These are phyloP conservation scores for Aspergillus leporis DNA, from an alignment of 495 filamentous ascomycete genomes.

Conservation along the genomic window DNA sequence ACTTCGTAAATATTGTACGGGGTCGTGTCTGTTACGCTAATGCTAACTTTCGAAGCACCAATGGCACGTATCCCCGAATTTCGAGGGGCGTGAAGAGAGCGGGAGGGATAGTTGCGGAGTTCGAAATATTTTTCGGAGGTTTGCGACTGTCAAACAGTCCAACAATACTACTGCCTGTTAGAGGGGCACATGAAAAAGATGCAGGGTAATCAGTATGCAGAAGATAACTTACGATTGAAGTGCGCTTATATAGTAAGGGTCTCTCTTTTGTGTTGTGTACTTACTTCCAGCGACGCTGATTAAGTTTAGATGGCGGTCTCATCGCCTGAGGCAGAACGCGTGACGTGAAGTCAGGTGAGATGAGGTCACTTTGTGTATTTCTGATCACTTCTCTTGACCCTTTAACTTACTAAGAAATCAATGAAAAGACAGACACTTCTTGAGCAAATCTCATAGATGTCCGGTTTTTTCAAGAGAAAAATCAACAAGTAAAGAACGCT, in stretches of 20 bases:
- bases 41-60: background rate
- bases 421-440: too few relatives aligned
- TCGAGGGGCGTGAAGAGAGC: background rate
- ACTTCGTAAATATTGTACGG: background rate
- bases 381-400: background rate
- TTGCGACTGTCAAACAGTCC: background rate
- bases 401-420: background rate
- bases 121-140: conserved; percentile 4
- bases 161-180: background rate
- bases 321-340: conserved; percentile 38
- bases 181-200: background rate
- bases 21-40: background rate
- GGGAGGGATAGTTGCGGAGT: conserved; percentile 12
- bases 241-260: background rate
- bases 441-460: too few relatives aligned
- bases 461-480: too few relatives aligned
- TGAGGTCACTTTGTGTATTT: background rate
- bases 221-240: background rate
- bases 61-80: background rate
- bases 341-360: conserved; percentile 40
- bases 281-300: background rate
- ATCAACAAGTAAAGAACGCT: too few relatives aligned
- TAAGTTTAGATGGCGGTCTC: background rate
- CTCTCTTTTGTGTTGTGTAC: background rate
- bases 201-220: background rate